Conservation (phyloP, 495 filamentous ascomycete species). For the Filosporella fistucella region DNA sequence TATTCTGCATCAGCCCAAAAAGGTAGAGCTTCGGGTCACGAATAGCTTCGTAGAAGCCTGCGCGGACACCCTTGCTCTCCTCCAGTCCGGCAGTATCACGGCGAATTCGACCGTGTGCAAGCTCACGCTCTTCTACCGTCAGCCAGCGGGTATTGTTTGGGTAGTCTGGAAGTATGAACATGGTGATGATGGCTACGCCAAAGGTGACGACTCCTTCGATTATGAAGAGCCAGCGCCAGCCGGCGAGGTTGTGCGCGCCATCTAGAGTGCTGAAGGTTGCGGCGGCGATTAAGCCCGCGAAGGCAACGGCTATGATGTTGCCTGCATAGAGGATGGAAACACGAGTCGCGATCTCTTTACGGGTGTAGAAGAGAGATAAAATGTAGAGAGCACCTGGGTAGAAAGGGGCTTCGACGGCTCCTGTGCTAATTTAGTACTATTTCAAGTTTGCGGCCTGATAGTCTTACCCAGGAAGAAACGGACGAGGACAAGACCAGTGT, state of each 20-base stretch:
- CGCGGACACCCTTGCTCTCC: conserved; percentile 20
- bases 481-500: conserved; percentile 29
- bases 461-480: conserved; percentile 35
- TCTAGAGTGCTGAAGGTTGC: conserved; percentile 35
- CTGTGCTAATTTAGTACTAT: background rate
- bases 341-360: conserved; percentile 39
- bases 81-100: background rate
- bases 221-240: conserved; percentile 42
- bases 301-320: conserved; percentile 35
- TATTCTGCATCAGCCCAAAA: conserved; percentile 40
- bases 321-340: conserved; percentile 38
- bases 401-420: conserved; percentile 30
- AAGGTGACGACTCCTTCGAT: conserved; percentile 37
- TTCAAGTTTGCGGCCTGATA: background rate
- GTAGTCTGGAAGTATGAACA: conserved; percentile 37
- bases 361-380: conserved; percentile 44
- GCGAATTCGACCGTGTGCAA: background rate
- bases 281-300: conserved; percentile 40
- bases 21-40: conserved; percentile 39
- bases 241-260: conserved; percentile 40
- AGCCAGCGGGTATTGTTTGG: conserved; percentile 36
- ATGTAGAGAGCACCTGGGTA: conserved; percentile 45
- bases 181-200: conserved; percentile 28
- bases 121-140: conserved; percentile 30
- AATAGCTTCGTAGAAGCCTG: conserved; percentile 34